These are phyloP conservation scores for Cystoderma amianthinum DNA, from an alignment of 768 basidiomycete species.

Conservation along the genomic window DNA sequence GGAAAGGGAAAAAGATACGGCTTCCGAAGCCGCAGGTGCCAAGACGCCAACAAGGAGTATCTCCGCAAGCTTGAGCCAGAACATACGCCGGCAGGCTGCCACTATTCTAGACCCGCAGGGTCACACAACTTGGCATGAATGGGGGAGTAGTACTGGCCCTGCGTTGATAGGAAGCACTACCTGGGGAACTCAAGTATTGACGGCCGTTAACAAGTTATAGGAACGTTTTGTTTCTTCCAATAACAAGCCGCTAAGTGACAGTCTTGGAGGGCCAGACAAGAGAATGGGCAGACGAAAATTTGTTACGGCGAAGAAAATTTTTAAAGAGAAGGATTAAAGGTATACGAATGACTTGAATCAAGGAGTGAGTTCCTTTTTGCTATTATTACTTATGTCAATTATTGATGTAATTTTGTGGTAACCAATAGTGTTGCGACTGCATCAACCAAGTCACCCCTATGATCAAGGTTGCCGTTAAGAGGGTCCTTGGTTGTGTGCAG, in stretches of 20 bases:
- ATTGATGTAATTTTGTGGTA: no score
- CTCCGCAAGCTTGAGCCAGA: conserved; percentile 43
- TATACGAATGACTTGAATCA: conserved; percentile 42
- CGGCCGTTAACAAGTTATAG: conserved; percentile 66
- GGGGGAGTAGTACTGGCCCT: no score
- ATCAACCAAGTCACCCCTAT: conserved; percentile 79
- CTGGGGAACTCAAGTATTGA: no score
- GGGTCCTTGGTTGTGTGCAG: conserved; percentile 90
- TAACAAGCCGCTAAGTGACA: conserved; percentile 32
- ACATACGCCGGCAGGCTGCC: conserved; percentile 66
- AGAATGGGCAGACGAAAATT: conserved; percentile 16
- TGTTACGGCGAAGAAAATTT: conserved; percentile 31
- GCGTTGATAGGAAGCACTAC: no score
- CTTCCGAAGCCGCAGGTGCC: conserved; percentile 15
- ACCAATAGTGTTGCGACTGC: conserved; percentile 92
- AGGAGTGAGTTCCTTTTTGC: no score
- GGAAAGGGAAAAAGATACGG: conserved; percentile 11
- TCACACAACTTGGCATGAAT: conserved; percentile 56
- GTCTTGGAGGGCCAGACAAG: conserved; percentile 36
- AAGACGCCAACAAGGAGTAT: no score
- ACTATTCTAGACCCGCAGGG: conserved; percentile 70
- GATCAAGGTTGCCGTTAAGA: conserved; percentile 79
- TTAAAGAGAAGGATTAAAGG: conserved; percentile 42
- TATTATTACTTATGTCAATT: no score
- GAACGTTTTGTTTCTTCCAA: conserved; percentile 15